Conservation (phyloP, 768 basidiomycete genomes). For the Cyathus striatus region DNA sequence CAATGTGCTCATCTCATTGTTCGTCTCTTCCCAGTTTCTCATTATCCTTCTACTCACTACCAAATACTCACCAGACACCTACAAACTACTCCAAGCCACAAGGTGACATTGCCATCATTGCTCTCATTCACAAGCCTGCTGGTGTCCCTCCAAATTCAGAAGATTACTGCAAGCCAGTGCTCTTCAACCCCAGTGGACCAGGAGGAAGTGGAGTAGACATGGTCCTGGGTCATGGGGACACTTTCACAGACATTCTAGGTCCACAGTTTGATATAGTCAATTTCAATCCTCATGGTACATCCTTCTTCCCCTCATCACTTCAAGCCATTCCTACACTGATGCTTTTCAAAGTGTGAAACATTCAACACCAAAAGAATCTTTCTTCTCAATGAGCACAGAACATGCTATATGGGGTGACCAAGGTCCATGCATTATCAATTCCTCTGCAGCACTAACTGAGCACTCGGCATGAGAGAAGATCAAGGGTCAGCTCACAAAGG, state of each 20-base stretch:
- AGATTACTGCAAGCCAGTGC: conserved; percentile 36
- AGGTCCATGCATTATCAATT: conserved; percentile 14
- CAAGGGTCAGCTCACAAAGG: conserved; percentile 22
- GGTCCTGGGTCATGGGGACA: conserved; percentile 13
- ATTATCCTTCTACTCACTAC: background rate
- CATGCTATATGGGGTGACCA: conserved; percentile 18
- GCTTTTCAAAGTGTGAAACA: conserved; percentile 23
- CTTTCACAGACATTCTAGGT: conserved; percentile 27
- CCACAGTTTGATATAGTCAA: conserved; percentile 41
- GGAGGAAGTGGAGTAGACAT: conserved; percentile 37
- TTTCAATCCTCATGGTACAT: conserved; percentile 42
- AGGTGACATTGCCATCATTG: conserved; percentile 32
- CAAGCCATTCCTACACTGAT: background rate
- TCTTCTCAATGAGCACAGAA: conserved; percentile 30
- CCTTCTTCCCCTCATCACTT: background rate
- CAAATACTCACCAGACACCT: conserved; percentile 28
- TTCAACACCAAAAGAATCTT: conserved; percentile 27
- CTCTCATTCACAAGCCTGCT: conserved; percentile 34
- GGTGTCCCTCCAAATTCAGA: conserved; percentile 15
- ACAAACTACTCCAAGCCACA: conserved; percentile 36
- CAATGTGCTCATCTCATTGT: background rate
- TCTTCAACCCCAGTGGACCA: conserved; percentile 46
- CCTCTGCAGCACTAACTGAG: conserved; percentile 17
- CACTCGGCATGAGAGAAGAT: conserved; percentile 26
- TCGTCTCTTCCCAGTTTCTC: too few species aligned